These are phyloP conservation scores for Cercophora scortea DNA, from an alignment of 495 filamentous ascomycete genomes.

Conservation along the genomic window DNA sequence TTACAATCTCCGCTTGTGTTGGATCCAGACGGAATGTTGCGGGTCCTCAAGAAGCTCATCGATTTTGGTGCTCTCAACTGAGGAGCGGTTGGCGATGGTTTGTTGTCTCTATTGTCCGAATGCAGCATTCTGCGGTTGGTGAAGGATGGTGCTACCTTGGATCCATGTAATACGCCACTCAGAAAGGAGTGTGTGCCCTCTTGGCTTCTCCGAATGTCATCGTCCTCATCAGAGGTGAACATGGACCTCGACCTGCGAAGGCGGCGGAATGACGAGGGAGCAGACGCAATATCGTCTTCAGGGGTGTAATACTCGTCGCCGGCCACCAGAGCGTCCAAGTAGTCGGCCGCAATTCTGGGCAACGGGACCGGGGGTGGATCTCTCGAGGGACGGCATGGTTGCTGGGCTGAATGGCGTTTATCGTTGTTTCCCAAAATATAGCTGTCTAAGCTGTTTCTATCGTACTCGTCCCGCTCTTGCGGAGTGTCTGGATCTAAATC, in stretches of 20 bases:
- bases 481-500: not conserved
- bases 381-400: slow-evolving; percentile 6
- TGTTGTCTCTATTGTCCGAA: slow-evolving; percentile 13
- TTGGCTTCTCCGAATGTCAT: slow-evolving; percentile 9
- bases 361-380: slow-evolving; percentile 12
- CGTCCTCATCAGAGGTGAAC: slow-evolving; percentile 45
- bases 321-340: slow-evolving; percentile 27
- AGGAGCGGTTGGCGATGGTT: not conserved
- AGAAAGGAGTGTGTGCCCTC: slow-evolving; percentile 1
- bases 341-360: slow-evolving; percentile 15
- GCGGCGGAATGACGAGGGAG: slow-evolving; percentile 67
- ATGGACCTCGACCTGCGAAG: slow-evolving; percentile 68
- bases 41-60: slow-evolving; percentile 52
- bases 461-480: not conserved
- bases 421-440: not conserved
- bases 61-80: slow-evolving; percentile 43
- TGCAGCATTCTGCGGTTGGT: slow-evolving; percentile 7
- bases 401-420: not conserved
- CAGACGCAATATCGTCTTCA: slow-evolving; percentile 54
- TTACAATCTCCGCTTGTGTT: slow-evolving; percentile 33
- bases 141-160: slow-evolving; percentile 4
- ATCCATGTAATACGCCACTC: slow-evolving; percentile 3
- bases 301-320: slow-evolving; percentile 44
- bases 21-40: slow-evolving; percentile 17
- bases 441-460: slow-evolving; percentile 3